Evolutionary conservation across 306 rosid species (phyloP), one percentile per base, ranked within the genome.

Genomic region (Vicia faba): DNA sequence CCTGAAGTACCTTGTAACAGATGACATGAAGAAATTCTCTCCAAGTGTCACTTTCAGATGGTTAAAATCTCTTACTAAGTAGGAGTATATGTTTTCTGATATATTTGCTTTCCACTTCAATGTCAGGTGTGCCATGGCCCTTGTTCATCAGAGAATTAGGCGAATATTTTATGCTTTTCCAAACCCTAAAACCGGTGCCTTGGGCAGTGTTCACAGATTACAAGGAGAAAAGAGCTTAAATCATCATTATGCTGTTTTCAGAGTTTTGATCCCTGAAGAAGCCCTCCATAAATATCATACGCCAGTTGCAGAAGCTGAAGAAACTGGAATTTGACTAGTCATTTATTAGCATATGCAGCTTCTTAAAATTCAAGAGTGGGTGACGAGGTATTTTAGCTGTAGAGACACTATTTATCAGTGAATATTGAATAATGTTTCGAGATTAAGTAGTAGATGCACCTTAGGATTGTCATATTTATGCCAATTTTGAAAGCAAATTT

Each of bases 91-190:
- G 19, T 58, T 57, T 57, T 68, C 67, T 79, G 48, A 73, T 33
- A 60, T 51, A 46, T 40, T 64, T 71, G n/a, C 58, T 29, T 59
- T 68, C 15, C 23, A 12, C 66, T 23, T 14, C 69, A 8, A 49
- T 75, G 18, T 59, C 51, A 93, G 96, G 97, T 93, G 99, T 85
- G 97, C 97, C 44, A 93, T 89, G 99, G 97, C 97, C 45, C 95
- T 93, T 2, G 88, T 88, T 33, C 99, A 93, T 74, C 96, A 93
- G 79, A 82, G 99, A 76, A 79, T 93, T 46, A 74, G 96, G 86
- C 81, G 97, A 10, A 87, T 93, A 66, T 93, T 93, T 80, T 93
- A 75, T 79, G 91, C 95, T 20, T 86, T 83, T 56, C 89, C 90
- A 25, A 93, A 93, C 78, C 88, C 88, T 29, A 82, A 83, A 25